Evolutionary conservation across 345 rosid genomes (phyloP), one percentile per base, ranked within the genome.

Genomic region (Euphorbia pulcherrima): DNA sequence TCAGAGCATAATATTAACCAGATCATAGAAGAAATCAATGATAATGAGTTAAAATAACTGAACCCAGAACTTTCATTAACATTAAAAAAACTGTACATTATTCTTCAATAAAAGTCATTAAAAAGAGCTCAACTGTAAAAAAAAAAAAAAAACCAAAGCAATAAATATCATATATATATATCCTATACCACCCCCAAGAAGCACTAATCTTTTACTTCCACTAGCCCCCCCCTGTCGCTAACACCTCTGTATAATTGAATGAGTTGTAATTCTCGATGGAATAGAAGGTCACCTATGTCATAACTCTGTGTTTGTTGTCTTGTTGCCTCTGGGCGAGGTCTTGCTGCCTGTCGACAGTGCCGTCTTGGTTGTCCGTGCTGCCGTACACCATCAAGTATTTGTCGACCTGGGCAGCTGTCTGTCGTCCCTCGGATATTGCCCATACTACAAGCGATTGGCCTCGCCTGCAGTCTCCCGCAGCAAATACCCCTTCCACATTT

Each of bases 371-470:
- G 54, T 60, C 80, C 0, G 33, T 20, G 29, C 6, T 41, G 16
- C 73, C 74, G 8, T 86, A 89, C 12, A 77, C 71, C 30, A 67
- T 59, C 9, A 95, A 86, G 78, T 69, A 92, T 20, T 78, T 85
- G 70, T 95, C 96, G 0, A 95, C 99, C 73, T 92, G 92, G 9
- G 91, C 77, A 48, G 99, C 99, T 3, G 98, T 86, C 82, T 92
- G 99, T 40, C 98, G 86, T 61, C 98, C 98, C 81, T 95, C 99
- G 13, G 97, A 86, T 72, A 95, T 92, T 21, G 99, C 99, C 99
- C 99, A 95, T 0, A 95, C 99, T 60, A 95, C 99, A 28, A 95
- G 81, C 29, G 99, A 92, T 79, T 95, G 99, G 18, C 98, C 99
- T 0, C 99, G 85, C 39, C 99, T 75, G 73, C 99, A 95, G 71